A percentile compares a stretch with the other conserved stretches of the same genome.
Conservation (phyloP, 78 protist genomes). For the Mastigamoeba balamuthi region DNA sequence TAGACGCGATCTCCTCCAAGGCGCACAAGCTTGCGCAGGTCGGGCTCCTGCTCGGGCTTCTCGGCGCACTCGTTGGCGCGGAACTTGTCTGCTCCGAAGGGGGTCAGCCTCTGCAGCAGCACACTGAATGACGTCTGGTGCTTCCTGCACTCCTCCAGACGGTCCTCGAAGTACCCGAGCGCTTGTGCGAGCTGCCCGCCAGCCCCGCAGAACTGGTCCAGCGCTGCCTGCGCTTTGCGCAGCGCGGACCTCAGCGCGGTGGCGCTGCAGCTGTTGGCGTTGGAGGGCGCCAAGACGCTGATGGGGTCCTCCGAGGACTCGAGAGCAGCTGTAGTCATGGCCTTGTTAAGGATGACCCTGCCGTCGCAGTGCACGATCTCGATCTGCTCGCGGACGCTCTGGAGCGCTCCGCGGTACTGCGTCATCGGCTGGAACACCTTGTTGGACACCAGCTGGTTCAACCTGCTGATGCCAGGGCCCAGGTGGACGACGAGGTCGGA, state of each 20-base stretch:
- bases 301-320: not conserved
- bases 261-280: not conserved
- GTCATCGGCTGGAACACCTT: slow-evolving; percentile 1
- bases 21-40: slow-evolving; percentile 20
- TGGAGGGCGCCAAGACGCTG: not conserved
- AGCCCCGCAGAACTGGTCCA: too few species aligned
- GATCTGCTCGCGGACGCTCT: slow-evolving; percentile 13
- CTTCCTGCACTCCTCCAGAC: too few species aligned
- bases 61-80: slow-evolving; percentile 22
- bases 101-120: slow-evolving; percentile 19
- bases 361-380: slow-evolving; percentile 10
- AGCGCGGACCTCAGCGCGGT: not conserved
- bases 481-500: not conserved
- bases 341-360: not conserved
- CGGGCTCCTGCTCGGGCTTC: slow-evolving; percentile 34
- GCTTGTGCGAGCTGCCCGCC: too few species aligned
- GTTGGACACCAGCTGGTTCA: not conserved
- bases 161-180: too few species aligned
- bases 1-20: slow-evolving; percentile 35
- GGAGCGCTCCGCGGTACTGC: slow-evolving; percentile 26
- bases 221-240: not conserved
- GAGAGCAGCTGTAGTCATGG: too few species aligned
- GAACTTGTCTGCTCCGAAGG: slow-evolving; percentile 23
- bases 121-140: slow-evolving; percentile 7
- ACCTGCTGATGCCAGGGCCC: slow-evolving; percentile 11